These are phyloP conservation scores for Vigna angularis DNA, from an alignment of 306 rosid species.

Conservation along the genomic window DNA sequence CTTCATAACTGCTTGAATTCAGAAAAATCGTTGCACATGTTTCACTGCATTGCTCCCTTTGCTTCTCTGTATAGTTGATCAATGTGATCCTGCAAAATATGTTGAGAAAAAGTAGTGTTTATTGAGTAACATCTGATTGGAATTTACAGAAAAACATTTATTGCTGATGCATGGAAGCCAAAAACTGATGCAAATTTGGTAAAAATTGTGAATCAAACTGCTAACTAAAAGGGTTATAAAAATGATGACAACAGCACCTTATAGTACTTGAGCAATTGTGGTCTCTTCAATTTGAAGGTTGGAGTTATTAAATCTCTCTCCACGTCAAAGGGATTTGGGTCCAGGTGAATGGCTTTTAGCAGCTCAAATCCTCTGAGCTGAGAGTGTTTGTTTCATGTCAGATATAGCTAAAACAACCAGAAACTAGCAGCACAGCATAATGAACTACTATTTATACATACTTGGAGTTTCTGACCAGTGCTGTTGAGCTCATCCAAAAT, in stretches of 20 bases:
- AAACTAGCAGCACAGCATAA: slow-evolving; percentile 10
- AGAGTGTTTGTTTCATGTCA: slow-evolving; percentile 42
- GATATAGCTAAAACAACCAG: slow-evolving; percentile 25
- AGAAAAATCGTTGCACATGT: slow-evolving; percentile 7
- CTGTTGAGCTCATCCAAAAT: slow-evolving; percentile 84
- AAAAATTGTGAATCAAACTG: slow-evolving; percentile 15
- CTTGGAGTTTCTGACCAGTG: slow-evolving; percentile 74
- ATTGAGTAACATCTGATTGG: slow-evolving; percentile 6
- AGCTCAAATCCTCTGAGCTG: slow-evolving; percentile 96
- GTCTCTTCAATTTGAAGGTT: slow-evolving; percentile 92
- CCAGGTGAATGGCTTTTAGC: slow-evolving; percentile 84
- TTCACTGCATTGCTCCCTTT: slow-evolving; percentile 60
- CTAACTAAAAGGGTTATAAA: not conserved
- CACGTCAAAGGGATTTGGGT: slow-evolving; percentile 83
- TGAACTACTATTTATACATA: slow-evolving; percentile 49
- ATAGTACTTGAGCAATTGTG: slow-evolving; percentile 71
- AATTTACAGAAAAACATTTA: slow-evolving; percentile 5
- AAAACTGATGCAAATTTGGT: slow-evolving; percentile 11
- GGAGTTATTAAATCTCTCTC: slow-evolving; percentile 93
- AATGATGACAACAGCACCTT: slow-evolving; percentile 51
- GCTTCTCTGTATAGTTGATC: slow-evolving; percentile 76
- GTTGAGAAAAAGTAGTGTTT: not conserved
- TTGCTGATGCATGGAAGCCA: slow-evolving; percentile 7
- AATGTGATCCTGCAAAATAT: slow-evolving; percentile 61
- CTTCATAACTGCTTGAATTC: slow-evolving; percentile 30